phyloP scores from a whole-genome alignment of 768 basidiomycete genomes.

The Leccinum disarticulatum region DNA sequence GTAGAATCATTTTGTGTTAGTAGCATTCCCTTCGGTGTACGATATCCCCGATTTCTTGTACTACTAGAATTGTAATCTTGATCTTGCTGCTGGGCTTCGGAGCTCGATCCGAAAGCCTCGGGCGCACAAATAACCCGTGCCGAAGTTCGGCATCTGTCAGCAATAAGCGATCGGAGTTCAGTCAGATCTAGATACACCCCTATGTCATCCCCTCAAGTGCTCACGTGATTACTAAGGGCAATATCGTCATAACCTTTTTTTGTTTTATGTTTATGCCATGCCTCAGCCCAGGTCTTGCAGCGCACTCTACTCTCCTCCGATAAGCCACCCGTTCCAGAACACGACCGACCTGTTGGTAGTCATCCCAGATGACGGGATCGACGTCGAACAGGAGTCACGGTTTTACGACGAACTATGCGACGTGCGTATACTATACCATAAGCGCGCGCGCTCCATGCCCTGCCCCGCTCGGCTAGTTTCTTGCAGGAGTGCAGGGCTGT shows the following conservation, averaged over 20 bases:
- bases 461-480: not conserved
- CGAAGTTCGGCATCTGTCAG: not conserved
- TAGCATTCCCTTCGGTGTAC: not conserved
- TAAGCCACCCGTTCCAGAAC: conserved; percentile 45
- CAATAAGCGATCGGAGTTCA: not conserved
- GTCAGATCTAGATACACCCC: not conserved
- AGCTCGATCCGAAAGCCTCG: not conserved
- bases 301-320: conserved; percentile 7
- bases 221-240: not conserved
- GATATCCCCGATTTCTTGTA: not conserved
- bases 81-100: not conserved
- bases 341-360: conserved; percentile 51
- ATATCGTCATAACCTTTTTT: not conserved
- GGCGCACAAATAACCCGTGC: not conserved
- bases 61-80: not conserved
- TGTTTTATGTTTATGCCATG: conserved; percentile 5
- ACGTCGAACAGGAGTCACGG: conserved; percentile 65
- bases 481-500: not conserved
- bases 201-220: conserved; percentile 1
- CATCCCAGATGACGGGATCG: conserved; percentile 54
- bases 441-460: not conserved
- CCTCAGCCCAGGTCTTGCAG: conserved; percentile 7
- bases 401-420: conserved; percentile 66
- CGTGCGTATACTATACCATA: conserved; percentile 27
- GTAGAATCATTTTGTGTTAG: not conserved